Evolutionary conservation across 768 basidiomycete genomes (phyloP).

Genomic region (Tylopilus plumbeoviolaceoides): DNA sequence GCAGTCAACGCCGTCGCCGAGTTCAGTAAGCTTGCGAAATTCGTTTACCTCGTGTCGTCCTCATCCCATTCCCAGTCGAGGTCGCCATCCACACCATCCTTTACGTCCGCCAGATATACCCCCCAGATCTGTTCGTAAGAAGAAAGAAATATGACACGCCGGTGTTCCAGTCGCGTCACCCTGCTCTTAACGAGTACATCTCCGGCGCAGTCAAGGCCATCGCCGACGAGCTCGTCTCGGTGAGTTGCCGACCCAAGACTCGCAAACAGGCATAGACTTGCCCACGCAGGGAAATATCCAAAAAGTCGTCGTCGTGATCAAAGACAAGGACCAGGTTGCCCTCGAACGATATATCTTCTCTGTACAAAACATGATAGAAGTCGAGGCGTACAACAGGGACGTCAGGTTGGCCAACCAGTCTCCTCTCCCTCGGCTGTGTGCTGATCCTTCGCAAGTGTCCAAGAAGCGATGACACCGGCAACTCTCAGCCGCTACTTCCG

Average conservation of each 20-base stretch:
- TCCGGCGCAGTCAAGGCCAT: slow-evolving; percentile 84
- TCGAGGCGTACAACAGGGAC: slow-evolving; percentile 68
- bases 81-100: slow-evolving; percentile 91
- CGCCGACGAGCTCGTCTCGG: slow-evolving; percentile 67
- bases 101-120: slow-evolving; percentile 88
- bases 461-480: slow-evolving; percentile 61
- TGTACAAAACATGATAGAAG: slow-evolving; percentile 73
- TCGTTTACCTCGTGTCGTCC: background rate
- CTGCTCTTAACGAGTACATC: slow-evolving; percentile 83
- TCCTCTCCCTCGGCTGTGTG: background rate
- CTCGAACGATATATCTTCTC: slow-evolving; percentile 92
- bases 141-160: slow-evolving; percentile 88
- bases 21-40: slow-evolving; percentile 50
- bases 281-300: slow-evolving; percentile 64
- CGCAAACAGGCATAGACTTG: background rate
- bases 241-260: slow-evolving; percentile 29
- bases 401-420: slow-evolving; percentile 42
- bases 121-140: slow-evolving; percentile 80
- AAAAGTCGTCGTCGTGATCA: slow-evolving; percentile 81
- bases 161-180: slow-evolving; percentile 92
- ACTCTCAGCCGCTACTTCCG: slow-evolving; percentile 75
- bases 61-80: slow-evolving; percentile 59
- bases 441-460: slow-evolving; percentile 45
- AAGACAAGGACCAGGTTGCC: slow-evolving; percentile 71
- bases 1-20: slow-evolving; percentile 61